Percentiles rank a stretch among this genome's conserved stretches.
These are phyloP conservation scores for Emydomyces testavorans DNA, from an alignment of 2,329 filamentous ascomycete species.

Conservation along the genomic window DNA sequence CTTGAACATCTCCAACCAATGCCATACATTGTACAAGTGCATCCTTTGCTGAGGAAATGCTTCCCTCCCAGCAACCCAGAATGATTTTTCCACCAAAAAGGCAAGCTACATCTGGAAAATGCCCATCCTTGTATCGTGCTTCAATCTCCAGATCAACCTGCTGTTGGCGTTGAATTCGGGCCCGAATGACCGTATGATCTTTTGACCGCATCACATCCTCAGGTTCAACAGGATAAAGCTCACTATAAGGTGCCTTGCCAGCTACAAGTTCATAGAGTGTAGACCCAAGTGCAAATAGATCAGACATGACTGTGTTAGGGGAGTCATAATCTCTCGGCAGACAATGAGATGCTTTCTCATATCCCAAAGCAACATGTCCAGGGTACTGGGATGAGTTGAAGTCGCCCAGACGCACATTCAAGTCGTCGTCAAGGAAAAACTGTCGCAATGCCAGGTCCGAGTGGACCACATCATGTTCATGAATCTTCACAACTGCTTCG, in stretches of 20 bases:
- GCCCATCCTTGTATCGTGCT: background rate
- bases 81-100: conserved; percentile 1
- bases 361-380: background rate
- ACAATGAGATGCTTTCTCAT: conserved; percentile 14
- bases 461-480: conserved; percentile 17
- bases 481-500: conserved; percentile 17
- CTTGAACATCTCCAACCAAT: background rate
- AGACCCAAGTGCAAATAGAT: conserved; percentile 18
- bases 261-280: conserved; percentile 14
- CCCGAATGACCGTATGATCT: background rate
- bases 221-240: background rate
- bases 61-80: conserved; percentile 1
- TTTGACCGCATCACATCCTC: background rate
- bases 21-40: background rate
- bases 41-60: background rate
- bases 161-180: background rate
- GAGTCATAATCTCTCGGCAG: conserved; percentile 14
- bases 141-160: background rate
- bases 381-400: conserved; percentile 13
- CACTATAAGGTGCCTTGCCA: background rate
- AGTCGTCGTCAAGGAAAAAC: conserved; percentile 17
- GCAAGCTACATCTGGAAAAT: background rate
- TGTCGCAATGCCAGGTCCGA: conserved; percentile 20
- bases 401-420: conserved; percentile 19
- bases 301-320: conserved; percentile 16